Evolutionary conservation across 2,329 filamentous ascomycete genomes (phyloP).

Genomic region (Cyphellophora attinorum): DNA sequence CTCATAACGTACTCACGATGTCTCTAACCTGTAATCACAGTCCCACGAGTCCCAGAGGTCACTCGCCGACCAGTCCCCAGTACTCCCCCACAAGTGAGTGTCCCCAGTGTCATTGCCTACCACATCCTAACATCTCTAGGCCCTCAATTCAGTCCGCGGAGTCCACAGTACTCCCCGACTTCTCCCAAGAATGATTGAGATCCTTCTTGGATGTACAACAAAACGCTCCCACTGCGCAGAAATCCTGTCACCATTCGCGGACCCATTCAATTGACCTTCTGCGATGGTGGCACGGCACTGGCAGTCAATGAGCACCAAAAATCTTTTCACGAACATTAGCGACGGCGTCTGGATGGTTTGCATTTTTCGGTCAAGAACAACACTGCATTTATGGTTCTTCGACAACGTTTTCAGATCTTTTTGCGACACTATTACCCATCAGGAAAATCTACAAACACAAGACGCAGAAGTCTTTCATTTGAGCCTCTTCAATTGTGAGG

Average conservation of each 20-base stretch:
- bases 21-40: too few relatives aligned
- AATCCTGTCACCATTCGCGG: too few relatives aligned
- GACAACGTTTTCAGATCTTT: too few relatives aligned
- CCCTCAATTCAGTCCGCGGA: slow-evolving; percentile 42
- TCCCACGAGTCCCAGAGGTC: slow-evolving; percentile 43
- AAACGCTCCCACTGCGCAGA: slow-evolving; percentile 7
- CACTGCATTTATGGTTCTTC: too few relatives aligned
- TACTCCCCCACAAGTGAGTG: slow-evolving; percentile 40
- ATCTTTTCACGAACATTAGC: slow-evolving; percentile 3
- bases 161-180: slow-evolving; percentile 33
- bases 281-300: slow-evolving; percentile 5
- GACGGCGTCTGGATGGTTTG: slow-evolving; percentile 1
- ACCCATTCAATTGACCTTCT: slow-evolving; percentile 22
- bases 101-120: slow-evolving; percentile 45
- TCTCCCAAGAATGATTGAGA: slow-evolving; percentile 19
- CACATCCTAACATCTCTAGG: slow-evolving; percentile 41
- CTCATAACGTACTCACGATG: too few relatives aligned
- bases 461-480: too few relatives aligned
- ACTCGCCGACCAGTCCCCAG: slow-evolving; percentile 44
- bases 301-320: background rate
- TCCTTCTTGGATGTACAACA: slow-evolving; percentile 13
- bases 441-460: too few relatives aligned
- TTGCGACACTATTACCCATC: too few relatives aligned
- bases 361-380: too few relatives aligned
- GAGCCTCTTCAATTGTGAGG: too few relatives aligned